Percentiles rank a stretch among this genome's conserved stretches.
phyloP scores from a whole-genome alignment of 192 early-diverging fungal species.

The Pilaira anomala region DNA sequence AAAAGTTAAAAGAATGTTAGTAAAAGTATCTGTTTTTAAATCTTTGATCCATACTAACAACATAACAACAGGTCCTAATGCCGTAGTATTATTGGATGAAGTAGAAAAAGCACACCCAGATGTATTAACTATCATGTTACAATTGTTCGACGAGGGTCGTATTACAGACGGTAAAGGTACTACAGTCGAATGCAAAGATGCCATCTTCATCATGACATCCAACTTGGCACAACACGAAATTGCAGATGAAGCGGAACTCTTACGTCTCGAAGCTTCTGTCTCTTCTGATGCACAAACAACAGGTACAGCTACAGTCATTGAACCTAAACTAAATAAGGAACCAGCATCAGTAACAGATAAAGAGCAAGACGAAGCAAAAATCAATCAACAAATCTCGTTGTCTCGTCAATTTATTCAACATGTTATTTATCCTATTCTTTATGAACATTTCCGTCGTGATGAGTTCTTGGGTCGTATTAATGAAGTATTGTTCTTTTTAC shows the following conservation, averaged over 20 bases:
- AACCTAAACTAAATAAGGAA: neutral
- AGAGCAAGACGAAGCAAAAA: constrained; percentile 8
- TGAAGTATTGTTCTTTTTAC: constrained; percentile 45
- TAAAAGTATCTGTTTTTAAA: neutral
- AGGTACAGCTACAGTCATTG: neutral
- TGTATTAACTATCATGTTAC: constrained; percentile 43
- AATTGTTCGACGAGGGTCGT: constrained; percentile 45
- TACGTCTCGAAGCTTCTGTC: constrained; percentile 37
- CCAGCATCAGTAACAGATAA: neutral
- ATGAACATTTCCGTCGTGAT: constrained; percentile 41
- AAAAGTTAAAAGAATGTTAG: constrained; percentile 43
- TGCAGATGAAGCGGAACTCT: constrained; percentile 41
- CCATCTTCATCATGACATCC: constrained; percentile 47
- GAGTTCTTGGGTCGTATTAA: constrained; percentile 48
- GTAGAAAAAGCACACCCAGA: constrained; percentile 47
- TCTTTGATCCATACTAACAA: neutral
- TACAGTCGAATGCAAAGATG: constrained; percentile 44
- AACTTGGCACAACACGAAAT: constrained; percentile 48
- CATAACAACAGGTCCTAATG: constrained; percentile 32
- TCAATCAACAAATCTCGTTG: constrained; percentile 31
- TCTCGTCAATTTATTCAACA: constrained; percentile 41
- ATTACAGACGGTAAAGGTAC: constrained; percentile 46
- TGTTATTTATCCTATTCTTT: constrained; percentile 44
- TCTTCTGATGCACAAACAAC: constrained; percentile 32
- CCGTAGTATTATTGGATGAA: constrained; percentile 43